Evolutionary conservation across 1,284 basidiomycete species (phyloP).

Genomic region (Moniliella sp.): DNA sequence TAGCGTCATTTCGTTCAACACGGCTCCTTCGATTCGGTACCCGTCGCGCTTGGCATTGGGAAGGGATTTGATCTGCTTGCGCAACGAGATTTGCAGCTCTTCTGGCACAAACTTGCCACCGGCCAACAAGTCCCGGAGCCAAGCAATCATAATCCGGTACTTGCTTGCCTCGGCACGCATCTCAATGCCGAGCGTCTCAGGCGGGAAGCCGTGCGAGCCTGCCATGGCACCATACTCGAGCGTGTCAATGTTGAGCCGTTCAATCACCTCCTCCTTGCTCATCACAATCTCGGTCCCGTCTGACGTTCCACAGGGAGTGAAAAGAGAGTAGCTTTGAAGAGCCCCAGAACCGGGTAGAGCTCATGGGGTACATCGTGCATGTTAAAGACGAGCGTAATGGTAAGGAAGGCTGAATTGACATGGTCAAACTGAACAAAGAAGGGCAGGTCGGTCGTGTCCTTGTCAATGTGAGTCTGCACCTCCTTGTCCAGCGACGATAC

Average conservation of each 20-base stretch:
- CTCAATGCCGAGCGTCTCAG: slow-evolving; percentile 48
- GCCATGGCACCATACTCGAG: slow-evolving; percentile 61
- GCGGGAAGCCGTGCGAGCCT: slow-evolving; percentile 48
- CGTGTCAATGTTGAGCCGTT: slow-evolving; percentile 71
- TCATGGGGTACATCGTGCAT: slow-evolving; percentile 23
- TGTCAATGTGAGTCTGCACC: slow-evolving; percentile 48
- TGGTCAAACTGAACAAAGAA: slow-evolving; percentile 71
- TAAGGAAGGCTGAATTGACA: slow-evolving; percentile 69
- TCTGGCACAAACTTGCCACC: slow-evolving; percentile 61
- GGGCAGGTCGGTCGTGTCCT: slow-evolving; percentile 50
- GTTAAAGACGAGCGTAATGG: slow-evolving; percentile 51
- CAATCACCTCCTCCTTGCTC: slow-evolving; percentile 70
- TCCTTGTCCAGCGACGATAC: slow-evolving; percentile 9
- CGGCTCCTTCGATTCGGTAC: slow-evolving; percentile 52
- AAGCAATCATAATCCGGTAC: slow-evolving; percentile 62
- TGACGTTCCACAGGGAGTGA: slow-evolving; percentile 57
- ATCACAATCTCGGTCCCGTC: slow-evolving; percentile 45
- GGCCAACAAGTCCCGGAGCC: slow-evolving; percentile 75
- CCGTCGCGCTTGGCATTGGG: slow-evolving; percentile 83
- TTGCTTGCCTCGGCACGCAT: slow-evolving; percentile 55
- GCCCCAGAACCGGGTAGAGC: slow-evolving; percentile 44
- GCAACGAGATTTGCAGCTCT: slow-evolving; percentile 62
- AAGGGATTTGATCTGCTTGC: slow-evolving; percentile 70
- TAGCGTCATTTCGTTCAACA: slow-evolving; percentile 27
- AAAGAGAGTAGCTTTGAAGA: slow-evolving; percentile 73